A percentile compares a stretch with the other conserved stretches of the same genome.
Conservation (phyloP, 768 basidiomycete genomes). For the Hysterangium stoloniferum region DNA sequence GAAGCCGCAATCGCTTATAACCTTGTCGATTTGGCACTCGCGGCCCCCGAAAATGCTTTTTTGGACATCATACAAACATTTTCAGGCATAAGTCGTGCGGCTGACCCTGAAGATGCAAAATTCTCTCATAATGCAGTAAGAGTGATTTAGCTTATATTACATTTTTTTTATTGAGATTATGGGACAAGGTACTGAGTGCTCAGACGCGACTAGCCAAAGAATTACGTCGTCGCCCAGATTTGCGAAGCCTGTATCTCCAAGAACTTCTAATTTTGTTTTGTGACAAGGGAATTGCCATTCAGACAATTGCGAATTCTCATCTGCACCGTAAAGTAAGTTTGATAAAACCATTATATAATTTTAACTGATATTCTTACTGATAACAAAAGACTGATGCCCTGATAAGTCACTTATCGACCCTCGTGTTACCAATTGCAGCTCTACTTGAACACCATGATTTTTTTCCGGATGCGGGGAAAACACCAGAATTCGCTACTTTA, state of each 20-base stretch:
- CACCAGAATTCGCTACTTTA: conserved; percentile 55
- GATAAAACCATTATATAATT: conserved; percentile 7
- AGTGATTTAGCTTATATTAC: background rate
- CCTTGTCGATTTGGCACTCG: conserved; percentile 80
- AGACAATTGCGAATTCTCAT: conserved; percentile 65
- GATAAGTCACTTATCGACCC: conserved; percentile 79
- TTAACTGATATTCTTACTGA: no score
- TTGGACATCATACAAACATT: conserved; percentile 79
- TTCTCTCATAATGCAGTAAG: conserved; percentile 84
- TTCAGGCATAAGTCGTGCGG: conserved; percentile 74
- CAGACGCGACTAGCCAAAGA: conserved; percentile 87
- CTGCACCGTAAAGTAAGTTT: conserved; percentile 54
- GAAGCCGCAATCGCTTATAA: conserved; percentile 91
- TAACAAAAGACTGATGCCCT: conserved; percentile 61
- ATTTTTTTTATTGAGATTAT: background rate
- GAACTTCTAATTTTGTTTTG: conserved; percentile 81
- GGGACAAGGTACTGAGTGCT: conserved; percentile 68
- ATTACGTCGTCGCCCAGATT: conserved; percentile 61
- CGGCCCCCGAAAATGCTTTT: conserved; percentile 69
- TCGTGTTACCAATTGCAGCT: conserved; percentile 87
- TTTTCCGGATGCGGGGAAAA: conserved; percentile 45
- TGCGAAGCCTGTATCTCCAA: conserved; percentile 72
- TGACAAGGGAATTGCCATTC: conserved; percentile 87
- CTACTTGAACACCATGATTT: conserved; percentile 68
- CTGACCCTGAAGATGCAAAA: conserved; percentile 83